Base-by-base conservation (phyloP, 495 filamentous ascomycete species). In the Penicillium paradoxum region DNA sequence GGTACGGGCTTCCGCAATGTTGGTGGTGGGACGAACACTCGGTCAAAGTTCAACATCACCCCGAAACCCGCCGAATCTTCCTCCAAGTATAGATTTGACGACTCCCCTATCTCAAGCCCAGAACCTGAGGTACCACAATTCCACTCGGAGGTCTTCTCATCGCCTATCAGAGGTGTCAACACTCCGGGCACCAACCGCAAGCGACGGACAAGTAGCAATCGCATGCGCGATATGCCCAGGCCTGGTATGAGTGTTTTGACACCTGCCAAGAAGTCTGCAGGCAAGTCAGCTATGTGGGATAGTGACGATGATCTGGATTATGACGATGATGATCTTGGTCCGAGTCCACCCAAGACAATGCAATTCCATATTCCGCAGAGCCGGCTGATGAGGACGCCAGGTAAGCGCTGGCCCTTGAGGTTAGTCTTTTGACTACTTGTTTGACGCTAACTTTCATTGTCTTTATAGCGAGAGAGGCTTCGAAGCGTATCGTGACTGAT, bases 311-410 rank as follows among this genome's bases (percentile, higher is more conserved):
- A 79, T 25, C 77, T 84, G 17, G 73, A 81, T 2, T 81, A 83
- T 33, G 78, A 81, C 2, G 81, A 83, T 36, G 78, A 78, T 2
- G 72, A 71, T 9, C 56, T 82, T 11, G 89, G 83, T 0, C 82
- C 90, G 58, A 95, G 89, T 61, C 93, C 95, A 32, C 93, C 93
- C 0, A 96, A 96, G 72, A 99, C 93, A 22, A 96, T 99, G 67
- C 91, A 96, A 63, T 99, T 99, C 64, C 87, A 90, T 60, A 76
- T 99, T 51, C 91, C 91, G 50, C 87, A 90, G 62, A 87, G 84
- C 43, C 83, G 88, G 55, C 68, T 99, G 29, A 69, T 99, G 73
- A 90, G 93, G 59, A 99, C 93, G 21, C 93, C 93, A 51, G 90
- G 90, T 89, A 76, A 62, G 81, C 75, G 41, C 54, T 32, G 36